Base-by-base conservation (phyloP, 257 asterid genomes). In the Salvia hispanica region DNA sequence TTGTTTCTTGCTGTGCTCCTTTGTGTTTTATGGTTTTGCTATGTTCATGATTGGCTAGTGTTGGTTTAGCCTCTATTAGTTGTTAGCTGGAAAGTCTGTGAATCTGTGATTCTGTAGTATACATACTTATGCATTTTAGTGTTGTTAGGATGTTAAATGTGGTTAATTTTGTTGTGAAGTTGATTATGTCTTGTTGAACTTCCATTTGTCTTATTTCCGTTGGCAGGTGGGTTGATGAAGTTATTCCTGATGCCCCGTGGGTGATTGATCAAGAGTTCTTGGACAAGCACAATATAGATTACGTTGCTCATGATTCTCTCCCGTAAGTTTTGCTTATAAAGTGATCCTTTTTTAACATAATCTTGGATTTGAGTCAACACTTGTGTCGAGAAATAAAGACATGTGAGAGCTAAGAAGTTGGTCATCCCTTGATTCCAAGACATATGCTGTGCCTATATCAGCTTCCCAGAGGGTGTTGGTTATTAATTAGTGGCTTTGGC, bases 211-310 rank as follows among this genome's bases (percentile, higher is more conserved):
- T 69, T 55, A 15, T 71, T 40, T 74, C 56, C 57, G 21, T 59
- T 76, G 75, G 76, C 82, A 93, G 99, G 86, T 93, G 99, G 99
- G 99, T 93, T 74, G 99, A 93, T 65, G 99, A 93, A 82, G 99
- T 93, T 76, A 88, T 93, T 68, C 96, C 95, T 57, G 96, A 86
- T 84, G 95, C 99, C 5, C 97, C 96, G 6, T 93, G 99, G 99
- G 97, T 93, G 70, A 77, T 88, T 73, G 79, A 85, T 67, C 96
- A 86, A 58, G 99, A 90, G 78, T 93, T 90, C 81, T 81, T 91
- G 77, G 99, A 90, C 89, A 83, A 80, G 71, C 95, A 93, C 72
- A 51, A 60, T 34, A 93, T 93, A 53, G 99, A 86, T 78, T 93
- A 74, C 62, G 99, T 93, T 66, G 97, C 97, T 21, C 99, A 93